These are phyloP conservation scores for Xerocomus potaroensis DNA, from an alignment of 768 basidiomycete species.

Conservation along the genomic window DNA sequence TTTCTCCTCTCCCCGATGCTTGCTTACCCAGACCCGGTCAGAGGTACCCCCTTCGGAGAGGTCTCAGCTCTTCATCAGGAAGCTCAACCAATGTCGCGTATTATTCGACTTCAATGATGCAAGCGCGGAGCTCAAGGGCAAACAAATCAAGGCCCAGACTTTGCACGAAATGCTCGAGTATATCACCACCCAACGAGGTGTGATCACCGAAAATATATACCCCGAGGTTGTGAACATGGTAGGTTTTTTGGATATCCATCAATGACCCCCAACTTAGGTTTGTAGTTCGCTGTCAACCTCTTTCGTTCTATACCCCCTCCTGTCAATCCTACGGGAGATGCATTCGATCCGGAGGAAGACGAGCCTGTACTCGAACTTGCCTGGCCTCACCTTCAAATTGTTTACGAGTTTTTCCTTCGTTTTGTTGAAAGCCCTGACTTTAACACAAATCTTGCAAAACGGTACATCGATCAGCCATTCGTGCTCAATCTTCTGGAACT, in stretches of 20 bases:
- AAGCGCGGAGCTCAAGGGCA: conserved; percentile 90
- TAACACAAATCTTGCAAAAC: conserved; percentile 96
- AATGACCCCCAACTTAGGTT: conserved; percentile 4
- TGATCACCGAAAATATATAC: conserved; percentile 96
- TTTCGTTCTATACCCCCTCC: conserved; percentile 99
- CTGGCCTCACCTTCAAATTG: conserved; percentile 99
- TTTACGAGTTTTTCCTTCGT: conserved; percentile 99
- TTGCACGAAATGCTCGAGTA: conserved; percentile 99
- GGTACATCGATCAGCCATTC: conserved; percentile 94
- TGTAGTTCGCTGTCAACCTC: conserved; percentile 93
- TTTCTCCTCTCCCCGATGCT: conserved; percentile 3
- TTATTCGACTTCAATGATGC: conserved; percentile 99
- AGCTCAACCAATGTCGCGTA: conserved; percentile 93
- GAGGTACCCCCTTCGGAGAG: conserved; percentile 89
- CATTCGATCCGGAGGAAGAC: conserved; percentile 99
- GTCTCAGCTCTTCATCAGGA: conserved; percentile 86
- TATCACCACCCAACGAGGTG: conserved; percentile 92
- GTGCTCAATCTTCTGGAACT: conserved; percentile 95
- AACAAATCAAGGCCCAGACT: conserved; percentile 98
- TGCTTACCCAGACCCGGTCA: conserved; percentile 28
- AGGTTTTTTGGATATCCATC: conserved; percentile 25
- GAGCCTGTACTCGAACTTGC: conserved; percentile 98
- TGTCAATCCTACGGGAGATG: conserved; percentile 96
- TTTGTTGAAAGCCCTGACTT: conserved; percentile 98
- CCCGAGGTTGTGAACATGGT: conserved; percentile 99